Conservation (phyloP, 371 early-diverging fungal genomes). For the Mucor velutinosus region DNA sequence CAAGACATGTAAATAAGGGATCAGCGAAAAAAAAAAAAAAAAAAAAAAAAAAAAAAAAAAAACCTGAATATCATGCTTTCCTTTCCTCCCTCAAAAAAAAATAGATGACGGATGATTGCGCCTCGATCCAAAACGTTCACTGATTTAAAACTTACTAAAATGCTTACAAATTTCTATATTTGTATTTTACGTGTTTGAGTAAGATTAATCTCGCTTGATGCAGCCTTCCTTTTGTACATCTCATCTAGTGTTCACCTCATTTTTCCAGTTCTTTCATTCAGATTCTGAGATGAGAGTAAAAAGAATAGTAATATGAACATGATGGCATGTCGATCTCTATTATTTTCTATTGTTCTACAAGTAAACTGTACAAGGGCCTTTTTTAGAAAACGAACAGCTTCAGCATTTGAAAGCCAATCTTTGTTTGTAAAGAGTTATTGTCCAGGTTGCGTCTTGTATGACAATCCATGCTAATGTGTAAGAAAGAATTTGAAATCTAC, state of each 20-base stretch:
- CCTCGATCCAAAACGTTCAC: background rate
- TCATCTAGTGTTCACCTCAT: background rate
- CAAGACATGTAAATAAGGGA: background rate
- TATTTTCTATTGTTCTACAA: background rate
- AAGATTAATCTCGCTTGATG: background rate
- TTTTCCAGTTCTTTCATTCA: background rate
- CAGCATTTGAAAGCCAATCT: background rate
- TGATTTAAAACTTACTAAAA: conserved; percentile 2
- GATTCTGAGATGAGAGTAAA: background rate
- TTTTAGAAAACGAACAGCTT: background rate
- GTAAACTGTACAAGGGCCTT: background rate
- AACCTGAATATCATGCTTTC: background rate
- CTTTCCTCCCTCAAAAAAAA: background rate
- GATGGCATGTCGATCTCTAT: background rate
- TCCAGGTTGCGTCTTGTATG: background rate
- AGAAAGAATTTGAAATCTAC: background rate
- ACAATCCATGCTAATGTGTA: background rate
- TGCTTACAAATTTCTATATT: background rate
- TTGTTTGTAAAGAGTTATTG: background rate
- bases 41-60: background rate
- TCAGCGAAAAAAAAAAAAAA: background rate
- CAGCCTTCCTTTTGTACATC: background rate
- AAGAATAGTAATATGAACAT: background rate
- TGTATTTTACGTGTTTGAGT: background rate
- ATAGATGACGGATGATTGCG: background rate